phyloP scores from a whole-genome alignment of 148 eudicot species.

The Silene conica region DNA sequence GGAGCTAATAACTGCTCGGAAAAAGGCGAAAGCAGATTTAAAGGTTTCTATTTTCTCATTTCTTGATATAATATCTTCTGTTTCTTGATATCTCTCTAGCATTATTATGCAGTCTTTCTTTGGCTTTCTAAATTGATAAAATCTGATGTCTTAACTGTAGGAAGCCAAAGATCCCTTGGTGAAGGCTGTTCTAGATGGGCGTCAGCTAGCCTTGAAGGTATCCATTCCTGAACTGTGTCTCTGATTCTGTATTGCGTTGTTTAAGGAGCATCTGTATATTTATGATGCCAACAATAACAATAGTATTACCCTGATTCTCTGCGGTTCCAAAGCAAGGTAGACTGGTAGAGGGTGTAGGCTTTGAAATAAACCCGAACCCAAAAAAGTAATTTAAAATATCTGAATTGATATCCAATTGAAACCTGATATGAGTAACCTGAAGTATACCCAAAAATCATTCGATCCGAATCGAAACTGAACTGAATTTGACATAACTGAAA shows the following conservation, averaged over 20 bases:
- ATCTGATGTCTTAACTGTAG: conserved; percentile 33
- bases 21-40: conserved; percentile 95
- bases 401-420: no score
- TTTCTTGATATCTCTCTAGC: conserved; percentile 10
- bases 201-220: conserved; percentile 97
- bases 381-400: no score
- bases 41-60: conserved; percentile 45
- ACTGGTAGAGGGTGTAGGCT: background rate
- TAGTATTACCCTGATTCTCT: background rate
- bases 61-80: conserved; percentile 1
- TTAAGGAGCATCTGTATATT: background rate
- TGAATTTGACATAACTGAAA: no score
- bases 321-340: background rate
- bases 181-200: conserved; percentile 98
- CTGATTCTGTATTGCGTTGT: conserved; percentile 1
- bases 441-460: no score
- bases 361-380: no score
- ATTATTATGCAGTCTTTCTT: conserved; percentile 9
- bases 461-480: no score
- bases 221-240: background rate
- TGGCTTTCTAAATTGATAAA: conserved; percentile 5
- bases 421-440: no score
- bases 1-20: conserved; percentile 94
- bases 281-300: background rate
- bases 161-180: conserved; percentile 98